These are phyloP conservation scores for Lepidium didymum DNA, from an alignment of 345 rosid genomes.

Conservation along the genomic window DNA sequence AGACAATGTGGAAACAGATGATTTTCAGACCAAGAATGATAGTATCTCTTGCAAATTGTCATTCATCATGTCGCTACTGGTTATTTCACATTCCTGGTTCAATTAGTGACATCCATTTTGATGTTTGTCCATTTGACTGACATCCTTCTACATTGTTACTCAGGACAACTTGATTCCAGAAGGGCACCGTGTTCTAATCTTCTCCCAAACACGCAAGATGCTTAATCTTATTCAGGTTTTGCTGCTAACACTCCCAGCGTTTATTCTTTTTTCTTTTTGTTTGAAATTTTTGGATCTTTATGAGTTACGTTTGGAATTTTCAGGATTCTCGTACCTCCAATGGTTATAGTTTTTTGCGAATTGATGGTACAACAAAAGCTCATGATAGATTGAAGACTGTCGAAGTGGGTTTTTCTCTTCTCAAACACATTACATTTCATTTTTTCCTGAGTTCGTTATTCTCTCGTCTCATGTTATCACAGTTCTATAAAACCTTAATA, in stretches of 20 bases:
- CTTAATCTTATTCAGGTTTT: slow-evolving; percentile 90
- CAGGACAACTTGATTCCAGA: slow-evolving; percentile 81
- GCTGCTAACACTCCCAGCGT: slow-evolving; percentile 23
- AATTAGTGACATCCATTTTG: background rate
- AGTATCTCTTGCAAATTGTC: slow-evolving; percentile 88
- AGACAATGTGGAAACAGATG: slow-evolving; percentile 63
- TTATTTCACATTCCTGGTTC: slow-evolving; percentile 26
- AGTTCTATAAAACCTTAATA: slow-evolving; percentile 1
- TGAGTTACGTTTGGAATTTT: background rate
- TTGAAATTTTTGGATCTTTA: slow-evolving; percentile 1
- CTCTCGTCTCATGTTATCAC: slow-evolving; percentile 14
- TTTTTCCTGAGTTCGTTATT: background rate
- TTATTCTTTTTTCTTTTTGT: background rate
- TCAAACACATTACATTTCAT: background rate
- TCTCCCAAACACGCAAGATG: slow-evolving; percentile 98
- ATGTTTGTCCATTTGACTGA: background rate
- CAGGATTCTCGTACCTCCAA: slow-evolving; percentile 68
- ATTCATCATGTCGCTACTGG: slow-evolving; percentile 74
- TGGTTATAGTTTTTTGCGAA: slow-evolving; percentile 65
- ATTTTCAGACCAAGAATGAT: slow-evolving; percentile 71
- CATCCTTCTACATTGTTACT: slow-evolving; percentile 15
- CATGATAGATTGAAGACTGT: slow-evolving; percentile 77
- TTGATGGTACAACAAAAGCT: slow-evolving; percentile 94
- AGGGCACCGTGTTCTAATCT: slow-evolving; percentile 87
- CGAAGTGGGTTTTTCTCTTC: slow-evolving; percentile 43